Evolutionary conservation across 169 alveolate species (phyloP), one percentile per base, ranked within the genome.

Genomic region (Cytauxzoon felis): DNA sequence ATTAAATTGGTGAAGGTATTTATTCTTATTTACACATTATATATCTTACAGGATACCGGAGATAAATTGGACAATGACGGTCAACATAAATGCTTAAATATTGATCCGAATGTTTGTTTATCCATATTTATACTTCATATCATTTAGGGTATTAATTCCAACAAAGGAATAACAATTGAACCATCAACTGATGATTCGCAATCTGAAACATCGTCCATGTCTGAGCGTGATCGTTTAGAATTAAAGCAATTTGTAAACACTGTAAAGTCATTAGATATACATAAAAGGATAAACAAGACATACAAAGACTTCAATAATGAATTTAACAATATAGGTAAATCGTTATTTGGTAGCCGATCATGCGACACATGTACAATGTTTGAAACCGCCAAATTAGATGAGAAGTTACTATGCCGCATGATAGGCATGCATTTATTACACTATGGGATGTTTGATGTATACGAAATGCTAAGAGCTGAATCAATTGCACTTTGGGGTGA

Each of bases 341-440:
- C 33, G n/a, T 43, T 61, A 0, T 50, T 72, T 54, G 66, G 56
- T 30, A 2, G 42, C 36, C 45, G 61, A 23, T 16, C 38, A 11
- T 11, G 0, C n/a, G 73, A 49, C 2, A 43, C 32, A 16, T 26
- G 16, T 21, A 63, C 45, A 16, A 29, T 58, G 13, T 21, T 75
- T 9, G 40, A 72, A 5, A 70, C 13, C n/a, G 18, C 48, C 18
- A 49, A 19, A 41, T 26, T 75, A 29, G 79, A 75, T 59, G 80
- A 65, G 18, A 34, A 56, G 19, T 23, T 75, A 26, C 54, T 75
- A 3, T n/a, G 65, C 27, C 59, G 57, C 23, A 63, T 75, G 85
- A 64, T 75, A 26, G 79, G 80, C 8, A 75, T 65, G 48, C 80
- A 75, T 49, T 32, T 75, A 7, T 32, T 75, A 19, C 85, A 75